Evolutionary conservation across 345 rosid genomes (phyloP).

Genomic region (Eucalyptus tenuipes): DNA sequence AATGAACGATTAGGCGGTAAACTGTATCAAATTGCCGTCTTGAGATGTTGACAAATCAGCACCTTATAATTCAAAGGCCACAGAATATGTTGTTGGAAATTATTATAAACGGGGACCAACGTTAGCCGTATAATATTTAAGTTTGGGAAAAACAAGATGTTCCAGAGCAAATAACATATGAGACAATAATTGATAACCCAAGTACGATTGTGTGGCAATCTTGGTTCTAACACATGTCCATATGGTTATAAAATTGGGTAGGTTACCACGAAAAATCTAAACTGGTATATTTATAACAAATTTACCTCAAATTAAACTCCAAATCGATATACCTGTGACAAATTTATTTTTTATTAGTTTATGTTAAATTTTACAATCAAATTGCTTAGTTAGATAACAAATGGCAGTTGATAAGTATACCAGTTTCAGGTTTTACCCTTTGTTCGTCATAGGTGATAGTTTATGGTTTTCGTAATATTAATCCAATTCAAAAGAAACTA

Average conservation of each 20-base stretch:
- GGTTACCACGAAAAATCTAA: no score
- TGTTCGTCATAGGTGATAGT: no score
- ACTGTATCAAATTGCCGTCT: not conserved
- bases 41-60: not conserved
- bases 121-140: not conserved
- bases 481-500: no score
- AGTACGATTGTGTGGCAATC: not conserved
- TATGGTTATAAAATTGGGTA: not conserved
- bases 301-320: no score
- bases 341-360: no score
- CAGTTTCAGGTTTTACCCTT: no score
- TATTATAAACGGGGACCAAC: not conserved
- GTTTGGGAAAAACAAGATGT: not conserved
- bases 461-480: no score
- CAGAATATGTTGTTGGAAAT: not conserved
- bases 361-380: no score
- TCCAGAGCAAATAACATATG: not conserved
- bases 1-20: not conserved
- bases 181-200: not conserved
- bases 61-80: not conserved
- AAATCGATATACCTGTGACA: accelerated
- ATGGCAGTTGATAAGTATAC: no score
- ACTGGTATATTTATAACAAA: no score
- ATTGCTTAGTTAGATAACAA: no score
- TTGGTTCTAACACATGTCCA: not conserved